Evolutionary conservation across 371 early-diverging fungal genomes (phyloP).

Genomic region (Entomophthora muscae): DNA sequence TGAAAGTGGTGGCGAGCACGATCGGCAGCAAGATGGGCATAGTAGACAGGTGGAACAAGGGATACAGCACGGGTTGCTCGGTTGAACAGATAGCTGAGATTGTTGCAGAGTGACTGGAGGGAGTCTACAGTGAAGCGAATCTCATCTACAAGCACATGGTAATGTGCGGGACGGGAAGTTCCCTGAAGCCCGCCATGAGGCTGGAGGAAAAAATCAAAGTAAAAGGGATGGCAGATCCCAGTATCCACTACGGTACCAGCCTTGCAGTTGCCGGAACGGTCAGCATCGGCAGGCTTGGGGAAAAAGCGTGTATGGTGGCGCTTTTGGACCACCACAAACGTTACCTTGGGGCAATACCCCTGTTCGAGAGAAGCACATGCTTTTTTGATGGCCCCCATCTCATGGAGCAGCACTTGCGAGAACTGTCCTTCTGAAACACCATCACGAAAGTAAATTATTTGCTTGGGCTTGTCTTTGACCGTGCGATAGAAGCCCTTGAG

Average conservation of each 20-base stretch:
- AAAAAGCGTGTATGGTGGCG: slow-evolving; percentile 94
- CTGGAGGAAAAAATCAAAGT: slow-evolving; percentile 81
- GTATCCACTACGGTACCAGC: slow-evolving; percentile 90
- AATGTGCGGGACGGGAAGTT: slow-evolving; percentile 68
- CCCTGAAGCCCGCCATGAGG: slow-evolving; percentile 67
- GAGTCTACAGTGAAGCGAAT: slow-evolving; percentile 40
- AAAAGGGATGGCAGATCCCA: slow-evolving; percentile 61
- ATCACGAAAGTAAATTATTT: slow-evolving; percentile 89
- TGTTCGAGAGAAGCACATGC: slow-evolving; percentile 51
- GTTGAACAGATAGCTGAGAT: slow-evolving; percentile 64
- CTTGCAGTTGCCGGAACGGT: slow-evolving; percentile 44
- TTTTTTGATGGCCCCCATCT: slow-evolving; percentile 59
- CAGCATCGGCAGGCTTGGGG: slow-evolving; percentile 40
- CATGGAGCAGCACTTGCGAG: slow-evolving; percentile 48
- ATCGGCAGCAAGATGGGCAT: slow-evolving; percentile 67
- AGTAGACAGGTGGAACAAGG: slow-evolving; percentile 60
- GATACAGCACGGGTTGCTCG: slow-evolving; percentile 66
- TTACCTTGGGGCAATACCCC: slow-evolving; percentile 48
- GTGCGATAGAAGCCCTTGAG: slow-evolving; percentile 61
- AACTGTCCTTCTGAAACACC: slow-evolving; percentile 87
- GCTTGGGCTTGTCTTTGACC: slow-evolving; percentile 48
- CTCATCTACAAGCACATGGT: slow-evolving; percentile 63
- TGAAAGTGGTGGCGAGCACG: slow-evolving; percentile 58
- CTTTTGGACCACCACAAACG: slow-evolving; percentile 89
- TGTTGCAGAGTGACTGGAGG: slow-evolving; percentile 53